Base-by-base conservation (phyloP, 164 flowering plant species). In the Sedum album region DNA sequence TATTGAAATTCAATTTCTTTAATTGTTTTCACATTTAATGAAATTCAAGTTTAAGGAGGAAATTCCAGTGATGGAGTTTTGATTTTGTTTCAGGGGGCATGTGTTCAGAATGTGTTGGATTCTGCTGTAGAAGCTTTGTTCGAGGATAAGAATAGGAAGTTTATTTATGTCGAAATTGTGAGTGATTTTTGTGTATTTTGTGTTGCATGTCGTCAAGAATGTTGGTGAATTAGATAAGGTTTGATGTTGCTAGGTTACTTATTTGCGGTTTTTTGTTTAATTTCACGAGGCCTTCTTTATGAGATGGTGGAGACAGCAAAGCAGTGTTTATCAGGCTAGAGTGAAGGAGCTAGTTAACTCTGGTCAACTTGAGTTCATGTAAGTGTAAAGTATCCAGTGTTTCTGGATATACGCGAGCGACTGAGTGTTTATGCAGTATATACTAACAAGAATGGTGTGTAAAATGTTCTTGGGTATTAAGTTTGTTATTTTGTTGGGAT, bases 331-430 rank as follows among this genome's bases (percentile, higher is more conserved):
- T 48, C 82, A 86, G 72, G 41, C 46, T 57, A 76, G 71, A 39
- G 97, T 88, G 68, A 88, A 78, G 76, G 66, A 77, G 71, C 87
- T 93, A 8, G 83, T 93, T 36, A 73, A 66, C 57, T 83, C 90
- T 15, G 98, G 97, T 69, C 97, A 85, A 81, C 88, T 91, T 20
- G 98, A 93, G 74, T 74, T 93, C 74, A 89, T 93, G 98, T 93
- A 85, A 33, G 21, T 26, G 0, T 33, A 18, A 9, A 35, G 57
- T 33, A 63, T 38, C 13, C 17, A 26, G 46, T 61, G 11, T n/a
- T 7, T 64, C 5, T 64, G 35, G 8, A 21, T 28, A 8, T 33
- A n/a, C 14, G 1, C 8, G 17, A 15, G 35, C 8, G 17, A 15
- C 25, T 21, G 21, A 68, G 18, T 49, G 62, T 6, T 20, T 30